Base-by-base conservation (phyloP, 768 basidiomycete species). In the Kondoa malvinella region DNA sequence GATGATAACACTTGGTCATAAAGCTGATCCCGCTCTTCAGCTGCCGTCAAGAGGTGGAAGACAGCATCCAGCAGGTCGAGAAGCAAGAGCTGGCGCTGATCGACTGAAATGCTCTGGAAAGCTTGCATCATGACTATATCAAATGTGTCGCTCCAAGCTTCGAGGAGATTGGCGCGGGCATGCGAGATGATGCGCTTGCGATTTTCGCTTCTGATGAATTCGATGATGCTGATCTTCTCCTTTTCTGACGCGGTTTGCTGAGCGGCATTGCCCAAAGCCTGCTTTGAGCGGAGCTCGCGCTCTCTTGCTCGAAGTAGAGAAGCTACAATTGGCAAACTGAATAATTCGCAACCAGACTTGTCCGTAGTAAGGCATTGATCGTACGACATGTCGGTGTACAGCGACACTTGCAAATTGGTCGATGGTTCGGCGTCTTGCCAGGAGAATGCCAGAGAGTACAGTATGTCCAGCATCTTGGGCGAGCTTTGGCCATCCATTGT, bases 51-150 rank as follows among this genome's bases (percentile, higher is more conserved):
- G 26, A 83, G 83, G 1, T 81, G 77, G 1, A 91, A 87, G 26
- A 95, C 81, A 26, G 88, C 85, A 72, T 88, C 86, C 25, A 97
- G 81, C 25, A 97, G 79, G 75, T 95, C 94, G 72, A 94, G 89
- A 3, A 95, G 80, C 80, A 94, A 86, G 69, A 85, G 86, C 77
- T 96, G 92, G 29, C 89, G 83, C 29, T 83, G 84, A 68, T 90
- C 87, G 70, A 86, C 83, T 0, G 88, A 86, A 15, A 95, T 80
- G 34, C 86, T 84, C 68, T 84, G 81, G 78, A 94, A 94, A 67
- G 89, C 89, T 74, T 90, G 90, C 32, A 85, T 85, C 21, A 97
- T 81, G 1, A 86, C 83, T 75, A 90, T 85, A 78, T 94, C 89
- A 65, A 97, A 80, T 40, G 92, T 75, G 50, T 86, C 81, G 67